These are phyloP conservation scores for Brassica napus DNA, from an alignment of 345 rosid species.

Conservation along the genomic window DNA sequence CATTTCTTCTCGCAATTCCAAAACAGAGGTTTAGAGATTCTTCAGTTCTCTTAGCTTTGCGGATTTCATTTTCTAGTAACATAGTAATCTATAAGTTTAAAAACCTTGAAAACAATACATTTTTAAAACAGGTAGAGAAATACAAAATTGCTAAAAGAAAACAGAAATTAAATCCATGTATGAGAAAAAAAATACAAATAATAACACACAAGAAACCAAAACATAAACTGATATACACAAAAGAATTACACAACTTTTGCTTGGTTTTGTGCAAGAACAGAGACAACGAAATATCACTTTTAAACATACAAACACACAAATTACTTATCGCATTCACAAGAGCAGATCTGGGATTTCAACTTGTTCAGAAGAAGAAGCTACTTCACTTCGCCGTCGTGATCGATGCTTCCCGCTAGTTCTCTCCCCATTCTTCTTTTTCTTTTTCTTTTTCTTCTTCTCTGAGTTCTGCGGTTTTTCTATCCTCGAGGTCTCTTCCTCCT, in stretches of 20 bases:
- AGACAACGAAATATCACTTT: not conserved
- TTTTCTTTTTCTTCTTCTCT: slow-evolving; percentile 48
- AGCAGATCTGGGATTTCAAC: not conserved
- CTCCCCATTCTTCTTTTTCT: slow-evolving; percentile 42
- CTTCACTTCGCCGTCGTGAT: slow-evolving; percentile 38
- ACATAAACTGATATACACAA: not conserved
- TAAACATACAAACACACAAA: not conserved
- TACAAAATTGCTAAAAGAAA: no score
- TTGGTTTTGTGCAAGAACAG: not conserved
- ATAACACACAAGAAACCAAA: not conserved
- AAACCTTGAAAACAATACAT: no score
- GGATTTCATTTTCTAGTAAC: no score
- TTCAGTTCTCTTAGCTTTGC: not conserved
- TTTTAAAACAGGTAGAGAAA: no score
- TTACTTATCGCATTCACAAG: not conserved
- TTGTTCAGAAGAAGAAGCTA: not conserved
- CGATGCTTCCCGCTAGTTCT: slow-evolving; percentile 52
- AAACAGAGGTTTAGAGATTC: not conserved
- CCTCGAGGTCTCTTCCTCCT: not conserved
- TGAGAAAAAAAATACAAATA: not conserved
- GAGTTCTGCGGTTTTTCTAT: slow-evolving; percentile 1
- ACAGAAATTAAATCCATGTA: no score
- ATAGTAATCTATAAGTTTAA: no score
- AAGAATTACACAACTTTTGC: not conserved
- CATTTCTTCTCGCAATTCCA: not conserved